phyloP scores from a whole-genome alignment of 2,329 filamentous ascomycete species.

The Aspergillus quadricinctus region DNA sequence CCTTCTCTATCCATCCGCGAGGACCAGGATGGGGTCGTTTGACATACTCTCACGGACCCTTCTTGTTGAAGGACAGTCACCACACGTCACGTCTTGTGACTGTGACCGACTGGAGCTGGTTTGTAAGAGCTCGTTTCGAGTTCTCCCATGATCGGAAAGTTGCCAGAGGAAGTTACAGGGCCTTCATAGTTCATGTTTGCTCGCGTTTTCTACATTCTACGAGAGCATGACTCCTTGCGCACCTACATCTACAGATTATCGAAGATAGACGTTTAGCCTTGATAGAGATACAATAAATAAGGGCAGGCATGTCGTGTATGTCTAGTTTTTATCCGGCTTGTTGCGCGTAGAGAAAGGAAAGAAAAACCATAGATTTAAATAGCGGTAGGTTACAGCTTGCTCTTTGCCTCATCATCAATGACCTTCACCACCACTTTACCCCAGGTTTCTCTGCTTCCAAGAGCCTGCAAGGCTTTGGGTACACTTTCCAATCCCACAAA shows the following conservation, averaged over 20 bases:
- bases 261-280: neutral
- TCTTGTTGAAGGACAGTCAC: slow-evolving; percentile 30
- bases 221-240: slow-evolving; percentile 47
- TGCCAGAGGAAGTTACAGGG: slow-evolving; percentile 38
- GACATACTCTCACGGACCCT: slow-evolving; percentile 26
- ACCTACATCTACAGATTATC: slow-evolving; percentile 27
- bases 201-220: slow-evolving; percentile 27
- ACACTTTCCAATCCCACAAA: slow-evolving; percentile 80
- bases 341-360: neutral
- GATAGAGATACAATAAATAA: neutral
- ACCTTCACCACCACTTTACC: slow-evolving; percentile 93
- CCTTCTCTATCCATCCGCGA: neutral
- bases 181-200: slow-evolving; percentile 46
- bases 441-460: slow-evolving; percentile 83
- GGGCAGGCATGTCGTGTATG: neutral
- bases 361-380: neutral
- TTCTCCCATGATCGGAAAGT: slow-evolving; percentile 17
- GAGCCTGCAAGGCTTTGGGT: slow-evolving; percentile 67
- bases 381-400: slow-evolving; percentile 28
- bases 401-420: slow-evolving; percentile 62
- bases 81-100: slow-evolving; percentile 40
- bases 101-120: slow-evolving; percentile 40
- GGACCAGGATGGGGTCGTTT: slow-evolving; percentile 2
- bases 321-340: neutral
- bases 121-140: slow-evolving; percentile 19